These are phyloP conservation scores for Agaricus subrufescens DNA, from an alignment of 768 basidiomycete genomes.

Conservation along the genomic window DNA sequence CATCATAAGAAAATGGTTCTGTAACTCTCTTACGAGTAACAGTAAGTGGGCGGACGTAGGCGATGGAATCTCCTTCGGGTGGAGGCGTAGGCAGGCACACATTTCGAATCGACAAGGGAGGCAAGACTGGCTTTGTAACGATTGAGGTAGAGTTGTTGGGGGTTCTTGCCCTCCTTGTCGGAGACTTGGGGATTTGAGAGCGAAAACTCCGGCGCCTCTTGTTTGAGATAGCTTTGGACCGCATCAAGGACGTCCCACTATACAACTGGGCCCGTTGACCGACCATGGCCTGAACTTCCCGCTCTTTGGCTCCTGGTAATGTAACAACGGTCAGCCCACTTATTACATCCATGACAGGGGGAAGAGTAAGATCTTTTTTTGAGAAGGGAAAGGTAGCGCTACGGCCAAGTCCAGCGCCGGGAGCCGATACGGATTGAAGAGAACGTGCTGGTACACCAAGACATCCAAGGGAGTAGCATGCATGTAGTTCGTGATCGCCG, in stretches of 20 bases:
- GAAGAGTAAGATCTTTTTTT: not conserved
- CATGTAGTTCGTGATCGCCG: not conserved
- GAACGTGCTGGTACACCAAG: not conserved
- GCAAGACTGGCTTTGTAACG: not conserved
- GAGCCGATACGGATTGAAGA: not conserved
- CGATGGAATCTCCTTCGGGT: not conserved
- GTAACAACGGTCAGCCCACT: not conserved
- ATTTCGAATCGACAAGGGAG: not conserved
- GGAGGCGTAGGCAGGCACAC: not conserved
- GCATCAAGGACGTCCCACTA: not conserved
- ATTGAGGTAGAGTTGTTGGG: not conserved
- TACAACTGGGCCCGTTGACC: not conserved
- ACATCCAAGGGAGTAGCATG: not conserved
- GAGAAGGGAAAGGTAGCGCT: constrained; percentile 6
- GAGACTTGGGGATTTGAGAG: not conserved
- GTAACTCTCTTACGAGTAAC: not conserved
- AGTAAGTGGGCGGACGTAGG: not conserved
- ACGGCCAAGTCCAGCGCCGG: not conserved
- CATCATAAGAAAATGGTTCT: not conserved
- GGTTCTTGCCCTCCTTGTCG: not conserved
- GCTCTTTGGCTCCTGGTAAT: constrained; percentile 1
- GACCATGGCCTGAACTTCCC: not conserved
- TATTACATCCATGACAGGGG: not conserved
- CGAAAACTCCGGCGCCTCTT: not conserved
- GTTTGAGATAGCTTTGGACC: constrained; percentile 3